Percentiles rank a stretch among this genome's conserved stretches.
These are phyloP conservation scores for Stevia rebaudiana DNA, from an alignment of 140 eudicot genomes.

Conservation along the genomic window DNA sequence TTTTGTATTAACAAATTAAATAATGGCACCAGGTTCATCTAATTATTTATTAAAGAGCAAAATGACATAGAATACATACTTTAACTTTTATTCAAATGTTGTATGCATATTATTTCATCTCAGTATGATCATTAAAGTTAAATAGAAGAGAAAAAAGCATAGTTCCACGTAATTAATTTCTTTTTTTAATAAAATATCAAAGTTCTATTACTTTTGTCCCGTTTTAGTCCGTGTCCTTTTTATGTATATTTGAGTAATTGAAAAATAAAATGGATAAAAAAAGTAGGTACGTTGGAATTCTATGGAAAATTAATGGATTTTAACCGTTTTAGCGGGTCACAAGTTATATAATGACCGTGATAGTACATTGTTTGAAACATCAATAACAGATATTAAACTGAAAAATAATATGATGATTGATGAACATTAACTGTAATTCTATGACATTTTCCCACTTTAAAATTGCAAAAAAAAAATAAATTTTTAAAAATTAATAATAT, in stretches of 20 bases:
- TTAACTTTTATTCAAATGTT: not conserved
- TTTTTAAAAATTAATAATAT: too few species aligned
- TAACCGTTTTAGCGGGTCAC: not conserved
- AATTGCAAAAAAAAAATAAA: constrained; percentile 7
- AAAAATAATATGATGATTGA: not conserved
- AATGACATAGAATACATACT: not conserved
- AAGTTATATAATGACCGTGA: not conserved
- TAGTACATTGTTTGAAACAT: not conserved
- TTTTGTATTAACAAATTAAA: not conserved
- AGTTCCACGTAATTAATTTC: not conserved
- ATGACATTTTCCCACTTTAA: not conserved
- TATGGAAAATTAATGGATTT: not conserved
- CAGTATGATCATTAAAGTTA: too few species aligned
- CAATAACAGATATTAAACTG: not conserved
- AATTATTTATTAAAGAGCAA: not conserved
- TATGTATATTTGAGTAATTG: too few species aligned
- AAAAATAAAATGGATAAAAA: not conserved
- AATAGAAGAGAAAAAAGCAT: too few species aligned
- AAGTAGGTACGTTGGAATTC: not conserved
- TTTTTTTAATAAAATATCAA: not conserved
- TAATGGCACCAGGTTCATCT: not conserved
- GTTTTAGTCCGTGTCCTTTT: not conserved
- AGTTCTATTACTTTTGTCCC: not conserved
- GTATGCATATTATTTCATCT: not conserved
- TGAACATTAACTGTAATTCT: not conserved